Percentiles rank a stretch among this genome's conserved stretches.
Evolutionary conservation across 192 early-diverging fungal genomes (phyloP).

Genomic region (Coemansia interrupta): DNA sequence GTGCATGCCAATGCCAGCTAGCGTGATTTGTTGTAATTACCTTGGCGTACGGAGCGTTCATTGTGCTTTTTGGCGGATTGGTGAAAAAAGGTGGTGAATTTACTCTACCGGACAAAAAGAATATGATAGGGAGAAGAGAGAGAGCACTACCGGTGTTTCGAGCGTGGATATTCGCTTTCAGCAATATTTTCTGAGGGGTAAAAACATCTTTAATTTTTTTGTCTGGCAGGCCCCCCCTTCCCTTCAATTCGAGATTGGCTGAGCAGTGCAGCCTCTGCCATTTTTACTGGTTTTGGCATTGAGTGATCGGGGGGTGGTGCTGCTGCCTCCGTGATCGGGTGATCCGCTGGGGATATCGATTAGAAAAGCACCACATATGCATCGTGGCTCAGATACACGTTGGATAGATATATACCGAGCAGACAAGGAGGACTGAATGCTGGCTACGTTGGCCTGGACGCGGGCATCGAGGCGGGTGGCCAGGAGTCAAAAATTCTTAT

Average conservation of each 20-base stretch:
- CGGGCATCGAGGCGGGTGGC: too few relatives aligned
- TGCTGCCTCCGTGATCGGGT: too few relatives aligned
- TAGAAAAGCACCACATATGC: too few relatives aligned
- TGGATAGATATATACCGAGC: too few relatives aligned
- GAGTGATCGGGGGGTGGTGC: too few relatives aligned
- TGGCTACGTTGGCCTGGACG: too few relatives aligned
- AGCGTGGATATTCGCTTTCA: slow-evolving; percentile 6
- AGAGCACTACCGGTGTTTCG: slow-evolving; percentile 2
- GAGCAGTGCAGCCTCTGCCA: too few relatives aligned
- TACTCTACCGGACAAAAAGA: slow-evolving; percentile 30
- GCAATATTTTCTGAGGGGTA: background rate
- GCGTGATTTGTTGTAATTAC: slow-evolving; percentile 29
- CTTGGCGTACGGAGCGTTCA: slow-evolving; percentile 55
- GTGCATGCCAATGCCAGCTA: background rate
- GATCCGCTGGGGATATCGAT: too few relatives aligned
- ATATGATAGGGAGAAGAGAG: slow-evolving; percentile 25
- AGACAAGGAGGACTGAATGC: too few relatives aligned
- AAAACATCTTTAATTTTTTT: background rate
- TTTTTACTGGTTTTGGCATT: too few relatives aligned
- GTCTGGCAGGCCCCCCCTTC: slow-evolving; percentile 10
- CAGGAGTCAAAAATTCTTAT: too few relatives aligned
- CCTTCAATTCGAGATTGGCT: background rate
- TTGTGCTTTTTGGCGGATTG: slow-evolving; percentile 38
- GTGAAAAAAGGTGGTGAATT: slow-evolving; percentile 15
- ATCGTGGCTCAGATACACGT: too few relatives aligned